A percentile compares a stretch with the other conserved stretches of the same genome.
These are phyloP conservation scores for Anethum foeniculum DNA, from an alignment of 140 eudicot species.

Conservation along the genomic window DNA sequence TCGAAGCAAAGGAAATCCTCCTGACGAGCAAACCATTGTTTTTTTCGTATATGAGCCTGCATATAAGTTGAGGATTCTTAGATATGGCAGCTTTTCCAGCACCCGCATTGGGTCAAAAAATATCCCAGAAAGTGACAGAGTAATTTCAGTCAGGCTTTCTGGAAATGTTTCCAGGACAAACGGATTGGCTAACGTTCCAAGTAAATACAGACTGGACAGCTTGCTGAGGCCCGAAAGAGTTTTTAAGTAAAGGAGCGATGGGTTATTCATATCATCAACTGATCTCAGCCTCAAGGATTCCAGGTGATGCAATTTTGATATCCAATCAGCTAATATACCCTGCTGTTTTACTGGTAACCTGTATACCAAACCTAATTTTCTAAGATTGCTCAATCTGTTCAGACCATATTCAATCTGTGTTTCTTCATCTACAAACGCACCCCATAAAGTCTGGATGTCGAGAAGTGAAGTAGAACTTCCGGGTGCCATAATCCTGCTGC, in stretches of 20 bases:
- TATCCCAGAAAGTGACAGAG: background rate
- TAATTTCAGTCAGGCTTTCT: slow-evolving; percentile 1
- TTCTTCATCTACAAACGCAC: slow-evolving; percentile 22
- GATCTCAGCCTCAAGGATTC: slow-evolving; percentile 20
- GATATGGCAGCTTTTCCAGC: slow-evolving; percentile 15
- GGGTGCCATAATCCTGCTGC: slow-evolving; percentile 3
- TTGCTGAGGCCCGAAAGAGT: slow-evolving; percentile 6
- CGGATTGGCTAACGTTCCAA: slow-evolving; percentile 15
- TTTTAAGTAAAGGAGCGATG: slow-evolving; percentile 11
- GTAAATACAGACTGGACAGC: slow-evolving; percentile 14
- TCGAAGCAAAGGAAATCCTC: slow-evolving; percentile 15
- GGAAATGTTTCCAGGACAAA: slow-evolving; percentile 6
- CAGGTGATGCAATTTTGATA: slow-evolving; percentile 10
- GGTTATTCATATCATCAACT: slow-evolving; percentile 11
- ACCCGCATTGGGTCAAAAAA: background rate
- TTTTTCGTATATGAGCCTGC: slow-evolving; percentile 3
- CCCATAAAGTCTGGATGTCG: slow-evolving; percentile 17
- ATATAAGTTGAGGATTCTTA: slow-evolving; percentile 11
- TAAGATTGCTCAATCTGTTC: slow-evolving; percentile 4
- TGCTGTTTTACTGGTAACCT: background rate
- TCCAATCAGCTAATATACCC: slow-evolving; percentile 12
- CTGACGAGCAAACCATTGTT: slow-evolving; percentile 7
- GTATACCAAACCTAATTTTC: slow-evolving; percentile 17
- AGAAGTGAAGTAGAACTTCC: background rate
- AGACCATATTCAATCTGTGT: slow-evolving; percentile 9